A percentile compares a stretch with the other conserved stretches of the same genome.
These are phyloP conservation scores for Hypericum androsaemum DNA, from an alignment of 345 rosid genomes.

Conservation along the genomic window DNA sequence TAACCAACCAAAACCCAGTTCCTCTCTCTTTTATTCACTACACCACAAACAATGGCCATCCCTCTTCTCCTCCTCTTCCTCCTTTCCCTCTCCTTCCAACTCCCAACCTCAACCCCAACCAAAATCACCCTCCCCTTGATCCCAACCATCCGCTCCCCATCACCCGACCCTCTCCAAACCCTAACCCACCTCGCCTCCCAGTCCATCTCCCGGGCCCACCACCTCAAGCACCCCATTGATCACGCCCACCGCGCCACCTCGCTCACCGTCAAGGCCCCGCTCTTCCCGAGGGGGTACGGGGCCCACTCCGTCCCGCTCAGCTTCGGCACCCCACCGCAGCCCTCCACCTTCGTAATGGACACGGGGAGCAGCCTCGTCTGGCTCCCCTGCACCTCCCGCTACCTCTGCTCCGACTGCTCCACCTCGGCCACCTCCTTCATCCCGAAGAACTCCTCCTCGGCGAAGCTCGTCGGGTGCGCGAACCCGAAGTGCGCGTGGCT, in stretches of 20 bases:
- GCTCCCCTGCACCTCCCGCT: constrained; percentile 80
- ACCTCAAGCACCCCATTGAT: constrained; percentile 32
- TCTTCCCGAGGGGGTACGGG: constrained; percentile 61
- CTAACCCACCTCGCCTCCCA: constrained; percentile 7
- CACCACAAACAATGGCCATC: neutral
- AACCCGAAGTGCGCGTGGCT: constrained; percentile 53
- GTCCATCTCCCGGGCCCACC: constrained; percentile 40
- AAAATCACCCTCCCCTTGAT: too few species aligned
- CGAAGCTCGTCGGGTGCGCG: constrained; percentile 44
- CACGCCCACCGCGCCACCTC: constrained; percentile 10
- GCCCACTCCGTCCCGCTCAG: constrained; percentile 63
- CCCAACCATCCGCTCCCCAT: neutral
- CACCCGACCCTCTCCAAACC: constrained; percentile 1
- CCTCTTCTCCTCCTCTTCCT: neutral
- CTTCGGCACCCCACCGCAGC: constrained; percentile 86
- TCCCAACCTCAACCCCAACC: neutral
- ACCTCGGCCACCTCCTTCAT: constrained; percentile 35
- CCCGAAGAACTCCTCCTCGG: constrained; percentile 54
- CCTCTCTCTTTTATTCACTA: too few species aligned
- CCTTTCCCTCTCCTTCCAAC: neutral
- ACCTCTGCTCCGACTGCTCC: constrained; percentile 48
- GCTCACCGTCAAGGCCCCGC: constrained; percentile 30
- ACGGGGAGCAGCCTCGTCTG: constrained; percentile 84
- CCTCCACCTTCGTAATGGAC: constrained; percentile 48
- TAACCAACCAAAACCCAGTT: too few species aligned